These are phyloP conservation scores for Annulohypoxylon truncatum DNA, from an alignment of 2,329 filamentous ascomycete species.

Conservation along the genomic window DNA sequence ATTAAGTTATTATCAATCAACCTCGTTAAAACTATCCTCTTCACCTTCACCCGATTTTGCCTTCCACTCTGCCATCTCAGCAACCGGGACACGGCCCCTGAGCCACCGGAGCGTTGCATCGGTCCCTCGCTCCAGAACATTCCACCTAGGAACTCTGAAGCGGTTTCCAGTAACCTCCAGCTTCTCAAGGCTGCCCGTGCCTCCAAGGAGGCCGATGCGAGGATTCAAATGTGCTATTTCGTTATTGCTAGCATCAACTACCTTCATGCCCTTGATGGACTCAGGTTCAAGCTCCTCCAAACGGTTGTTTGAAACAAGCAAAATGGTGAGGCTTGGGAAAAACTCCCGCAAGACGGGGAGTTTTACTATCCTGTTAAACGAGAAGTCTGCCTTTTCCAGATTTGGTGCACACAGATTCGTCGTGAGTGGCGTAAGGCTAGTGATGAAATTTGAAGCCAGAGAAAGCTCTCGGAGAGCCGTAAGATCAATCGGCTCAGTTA, in stretches of 20 bases:
- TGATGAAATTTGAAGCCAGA: slow-evolving; percentile 78
- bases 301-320: slow-evolving; percentile 84
- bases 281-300: slow-evolving; percentile 79
- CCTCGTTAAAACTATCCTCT: slow-evolving; percentile 45
- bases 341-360: slow-evolving; percentile 73
- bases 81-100: slow-evolving; percentile 76
- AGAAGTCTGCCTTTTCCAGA: slow-evolving; percentile 82
- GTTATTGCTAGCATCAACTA: slow-evolving; percentile 86
- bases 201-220: slow-evolving; percentile 80
- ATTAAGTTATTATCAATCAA: slow-evolving; percentile 33
- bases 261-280: slow-evolving; percentile 76
- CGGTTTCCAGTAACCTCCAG: slow-evolving; percentile 86
- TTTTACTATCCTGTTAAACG: slow-evolving; percentile 80
- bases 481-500: slow-evolving; percentile 75
- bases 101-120: slow-evolving; percentile 86
- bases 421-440: slow-evolving; percentile 74
- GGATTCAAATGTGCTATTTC: slow-evolving; percentile 86
- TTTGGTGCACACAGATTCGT: slow-evolving; percentile 76
- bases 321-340: slow-evolving; percentile 76
- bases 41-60: slow-evolving; percentile 56
- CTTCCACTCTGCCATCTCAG: slow-evolving; percentile 68
- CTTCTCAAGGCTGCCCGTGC: slow-evolving; percentile 67
- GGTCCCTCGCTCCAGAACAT: slow-evolving; percentile 86
- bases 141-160: slow-evolving; percentile 88
- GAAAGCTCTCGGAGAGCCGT: slow-evolving; percentile 82